Evolutionary conservation across 768 basidiomycete species (phyloP), one percentile per base, ranked within the genome.

Genomic region (Auricularia sp.): DNA sequence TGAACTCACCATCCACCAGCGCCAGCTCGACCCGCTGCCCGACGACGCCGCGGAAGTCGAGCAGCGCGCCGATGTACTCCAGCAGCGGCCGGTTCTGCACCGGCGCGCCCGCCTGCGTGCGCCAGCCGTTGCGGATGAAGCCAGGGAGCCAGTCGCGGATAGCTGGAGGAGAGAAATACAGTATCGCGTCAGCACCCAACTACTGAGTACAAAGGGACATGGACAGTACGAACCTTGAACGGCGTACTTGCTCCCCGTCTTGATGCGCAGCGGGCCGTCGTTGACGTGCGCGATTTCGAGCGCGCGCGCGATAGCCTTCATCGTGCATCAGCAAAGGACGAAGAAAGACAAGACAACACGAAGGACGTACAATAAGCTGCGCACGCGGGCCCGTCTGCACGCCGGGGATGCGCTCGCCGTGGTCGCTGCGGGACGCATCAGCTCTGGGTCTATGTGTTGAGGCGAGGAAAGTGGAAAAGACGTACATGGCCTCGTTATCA

Each of bases 1-100:
- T n/a, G n/a, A 51, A 51, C 47, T 8, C 47, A 51, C 47, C 47
- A 6, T 51, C 21, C 11, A 51, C 47, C 0, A 51, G 21, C 47
- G 18, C 47, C 7, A 51, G 21, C 21, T 51, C 18, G 18, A 51
- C 47, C 47, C 47, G 11, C 16, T 51, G 47, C 47, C 47, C 47
- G 6, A 71, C 69, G 8, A 66, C 74, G 3, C 70, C 76, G 29
- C 91, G 84, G 3, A 75, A 73, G 39, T 84, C 76, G 36, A 93
- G 76, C 18, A 88, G 81, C 1, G 84, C 80, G 23, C 82, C 74
- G 35, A 93, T 72, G 71, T 92, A 93, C 61, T 78, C 79, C 71
- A 97, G 88, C 51, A 97, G 72, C 2, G 77, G 77, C 2, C 74
- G 76, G 69, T 98, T 97, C 72, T 88, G 89, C 51, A 94, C 88